Evolutionary conservation across 805 yeast species (phyloP).

Genomic region (Wickerhamomyces kurtzmanii): DNA sequence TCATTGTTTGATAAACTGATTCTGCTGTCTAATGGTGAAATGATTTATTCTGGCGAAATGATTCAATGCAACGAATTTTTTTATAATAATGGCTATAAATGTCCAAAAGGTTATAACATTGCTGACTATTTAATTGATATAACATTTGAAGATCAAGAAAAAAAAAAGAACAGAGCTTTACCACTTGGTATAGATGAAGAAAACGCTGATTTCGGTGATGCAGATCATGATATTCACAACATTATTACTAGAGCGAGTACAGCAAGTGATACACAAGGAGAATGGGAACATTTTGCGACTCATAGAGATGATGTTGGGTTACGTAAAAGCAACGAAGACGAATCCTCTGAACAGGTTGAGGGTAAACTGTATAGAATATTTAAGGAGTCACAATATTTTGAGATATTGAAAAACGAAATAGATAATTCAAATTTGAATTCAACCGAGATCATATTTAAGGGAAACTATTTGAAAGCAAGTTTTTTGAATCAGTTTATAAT

Average conservation of each 20-base stretch:
- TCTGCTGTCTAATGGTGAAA: conserved; percentile 73
- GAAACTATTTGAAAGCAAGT: conserved; percentile 32
- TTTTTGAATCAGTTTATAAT: conserved; percentile 60
- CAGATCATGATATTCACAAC: conserved; percentile 19
- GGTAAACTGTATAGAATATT: conserved; percentile 19
- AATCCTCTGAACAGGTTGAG: background rate
- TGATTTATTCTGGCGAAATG: conserved; percentile 86
- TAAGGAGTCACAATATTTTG: conserved; percentile 20
- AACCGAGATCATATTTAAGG: conserved; percentile 12
- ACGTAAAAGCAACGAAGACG: conserved; percentile 2
- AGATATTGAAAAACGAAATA: conserved; percentile 20
- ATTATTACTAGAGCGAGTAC: conserved; percentile 14
- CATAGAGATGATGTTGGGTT: conserved; percentile 61
- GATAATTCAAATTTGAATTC: conserved; percentile 13
- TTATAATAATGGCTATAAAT: conserved; percentile 59
- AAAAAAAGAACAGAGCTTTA: conserved; percentile 4
- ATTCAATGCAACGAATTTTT: conserved; percentile 68
- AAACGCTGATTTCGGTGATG: conserved; percentile 17
- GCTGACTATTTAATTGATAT: conserved; percentile 92
- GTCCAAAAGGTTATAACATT: conserved; percentile 86
- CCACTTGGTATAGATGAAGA: conserved; percentile 19
- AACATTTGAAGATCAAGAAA: conserved; percentile 45
- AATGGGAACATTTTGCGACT: conserved; percentile 80
- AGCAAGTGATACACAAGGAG: conserved; percentile 51
- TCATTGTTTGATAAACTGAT: conserved; percentile 79